phyloP scores from a whole-genome alignment of 768 basidiomycete genomes.

The Candolleomyces eurysporus region DNA sequence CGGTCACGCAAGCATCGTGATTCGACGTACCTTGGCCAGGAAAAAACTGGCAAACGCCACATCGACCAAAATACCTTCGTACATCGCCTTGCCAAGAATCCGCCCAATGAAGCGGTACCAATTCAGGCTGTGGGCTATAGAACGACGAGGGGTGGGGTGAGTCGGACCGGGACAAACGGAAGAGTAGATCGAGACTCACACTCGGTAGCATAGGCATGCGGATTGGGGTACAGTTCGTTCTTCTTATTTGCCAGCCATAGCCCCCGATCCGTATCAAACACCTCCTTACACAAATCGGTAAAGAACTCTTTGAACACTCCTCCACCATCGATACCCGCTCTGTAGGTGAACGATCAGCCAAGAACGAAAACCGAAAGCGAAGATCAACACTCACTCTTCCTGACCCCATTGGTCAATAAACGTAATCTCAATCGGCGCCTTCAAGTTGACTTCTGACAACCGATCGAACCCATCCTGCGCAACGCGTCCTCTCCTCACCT shows the following conservation, averaged over 20 bases:
- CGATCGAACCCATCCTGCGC: constrained; percentile 91
- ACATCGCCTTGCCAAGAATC: constrained; percentile 93
- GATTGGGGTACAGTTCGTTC: constrained; percentile 94
- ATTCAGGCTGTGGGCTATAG: constrained; percentile 71
- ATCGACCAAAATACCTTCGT: constrained; percentile 93
- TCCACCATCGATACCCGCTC: constrained; percentile 93
- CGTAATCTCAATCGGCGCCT: constrained; percentile 81
- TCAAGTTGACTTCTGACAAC: constrained; percentile 66
- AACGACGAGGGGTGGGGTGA: neutral
- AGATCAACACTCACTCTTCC: constrained; percentile 60
- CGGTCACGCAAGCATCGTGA: neutral
- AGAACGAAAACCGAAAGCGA: too few relatives aligned
- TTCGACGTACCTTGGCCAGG: constrained; percentile 65
- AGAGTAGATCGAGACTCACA: constrained; percentile 40
- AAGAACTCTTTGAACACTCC: constrained; percentile 98
- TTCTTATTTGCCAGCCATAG: constrained; percentile 90
- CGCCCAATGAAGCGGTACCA: constrained; percentile 96
- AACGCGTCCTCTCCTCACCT: constrained; percentile 71
- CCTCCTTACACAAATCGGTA: constrained; percentile 89
- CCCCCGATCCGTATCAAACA: constrained; percentile 92
- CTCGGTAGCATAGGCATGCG: constrained; percentile 88
- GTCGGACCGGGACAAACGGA: neutral
- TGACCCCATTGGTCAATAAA: constrained; percentile 90
- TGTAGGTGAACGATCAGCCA: constrained; percentile 20
- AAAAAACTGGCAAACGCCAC: constrained; percentile 97